A percentile compares a stretch with the other conserved stretches of the same genome.
Evolutionary conservation across 169 alveolate genomes (phyloP).

Genomic region (Amoebophrya sp.): DNA sequence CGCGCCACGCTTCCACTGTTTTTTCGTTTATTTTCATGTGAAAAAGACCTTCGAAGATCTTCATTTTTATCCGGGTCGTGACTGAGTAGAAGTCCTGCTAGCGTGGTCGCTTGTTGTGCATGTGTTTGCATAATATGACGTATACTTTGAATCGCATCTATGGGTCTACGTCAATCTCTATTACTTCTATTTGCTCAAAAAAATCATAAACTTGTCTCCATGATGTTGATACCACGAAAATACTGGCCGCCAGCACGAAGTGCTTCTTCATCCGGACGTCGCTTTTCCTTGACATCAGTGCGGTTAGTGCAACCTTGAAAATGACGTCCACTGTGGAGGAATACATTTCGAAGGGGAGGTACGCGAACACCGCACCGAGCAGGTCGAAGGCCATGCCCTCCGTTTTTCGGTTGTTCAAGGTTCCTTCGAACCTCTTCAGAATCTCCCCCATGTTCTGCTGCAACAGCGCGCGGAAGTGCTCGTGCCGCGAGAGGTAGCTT

Average conservation of each 20-base stretch:
- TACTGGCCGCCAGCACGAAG: background rate
- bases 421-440: background rate
- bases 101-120: too few species aligned
- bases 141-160: too few species aligned
- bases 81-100: too few species aligned
- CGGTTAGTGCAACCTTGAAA: background rate
- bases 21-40: too few species aligned
- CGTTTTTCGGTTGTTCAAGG: background rate
- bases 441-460: background rate
- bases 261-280: background rate
- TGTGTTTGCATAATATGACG: too few species aligned
- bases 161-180: too few species aligned
- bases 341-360: background rate
- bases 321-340: background rate
- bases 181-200: too few species aligned
- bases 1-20: background rate
- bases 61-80: too few species aligned
- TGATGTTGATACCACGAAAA: background rate
- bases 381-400: slow-evolving; percentile 14
- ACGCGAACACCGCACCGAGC: background rate
- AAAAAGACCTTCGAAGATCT: too few species aligned
- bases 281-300: background rate
- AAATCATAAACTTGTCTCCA: too few species aligned
- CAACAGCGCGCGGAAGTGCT: background rate
- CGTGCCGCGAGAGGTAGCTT: background rate